phyloP scores from a whole-genome alignment of 202 grass and related monocot genomes.

The Setaria viridis region DNA sequence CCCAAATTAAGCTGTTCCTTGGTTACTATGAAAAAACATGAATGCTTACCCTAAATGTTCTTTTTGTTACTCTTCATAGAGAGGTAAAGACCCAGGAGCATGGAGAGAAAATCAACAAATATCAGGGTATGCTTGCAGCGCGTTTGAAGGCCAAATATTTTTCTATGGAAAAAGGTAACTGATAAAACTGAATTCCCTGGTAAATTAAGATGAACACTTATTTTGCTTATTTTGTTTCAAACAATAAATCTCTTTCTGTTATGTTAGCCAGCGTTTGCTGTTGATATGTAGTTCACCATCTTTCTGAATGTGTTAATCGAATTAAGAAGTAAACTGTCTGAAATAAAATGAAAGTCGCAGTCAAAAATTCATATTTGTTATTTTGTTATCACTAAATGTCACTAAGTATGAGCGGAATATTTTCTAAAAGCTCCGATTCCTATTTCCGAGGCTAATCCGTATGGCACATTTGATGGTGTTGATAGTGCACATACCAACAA shows the following conservation, averaged over 20 bases:
- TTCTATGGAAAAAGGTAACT: conserved; percentile 59
- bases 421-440: neutral
- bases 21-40: neutral
- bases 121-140: conserved; percentile 57
- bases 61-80: conserved; percentile 25
- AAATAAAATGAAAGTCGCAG: conserved; percentile 18
- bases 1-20: conserved; percentile 2
- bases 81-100: conserved; percentile 37
- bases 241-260: neutral
- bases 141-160: conserved; percentile 75
- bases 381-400: neutral
- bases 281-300: conserved; percentile 2
- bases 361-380: neutral
- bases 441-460: neutral
- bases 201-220: conserved; percentile 20
- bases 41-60: conserved; percentile 1
- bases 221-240: conserved; percentile 13
- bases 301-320: neutral
- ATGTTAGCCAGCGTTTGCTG: neutral
- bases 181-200: neutral
- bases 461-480: conserved; percentile 11
- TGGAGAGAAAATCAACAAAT: conserved; percentile 61
- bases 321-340: neutral
- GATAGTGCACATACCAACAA: neutral
- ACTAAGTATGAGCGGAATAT: conserved; percentile 2